Conservation (phyloP, 192 early-diverging fungal species). For the Entomortierella beljakovae region DNA sequence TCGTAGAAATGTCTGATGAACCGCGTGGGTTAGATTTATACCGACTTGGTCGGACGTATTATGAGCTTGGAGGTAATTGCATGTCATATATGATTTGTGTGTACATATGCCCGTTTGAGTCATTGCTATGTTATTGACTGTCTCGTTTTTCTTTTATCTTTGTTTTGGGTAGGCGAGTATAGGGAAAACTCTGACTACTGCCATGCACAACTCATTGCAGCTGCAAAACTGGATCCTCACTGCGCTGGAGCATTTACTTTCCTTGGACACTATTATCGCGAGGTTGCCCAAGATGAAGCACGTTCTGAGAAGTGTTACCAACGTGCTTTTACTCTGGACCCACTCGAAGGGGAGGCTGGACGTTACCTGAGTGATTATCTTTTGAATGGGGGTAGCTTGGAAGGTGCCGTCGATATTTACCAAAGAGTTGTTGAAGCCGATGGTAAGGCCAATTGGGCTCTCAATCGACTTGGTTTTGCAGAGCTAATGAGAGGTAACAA, state of each 20-base stretch:
- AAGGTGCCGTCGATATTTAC: constrained; percentile 65
- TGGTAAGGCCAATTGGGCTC: constrained; percentile 78
- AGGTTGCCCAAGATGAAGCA: constrained; percentile 69
- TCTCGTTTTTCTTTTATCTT: neutral
- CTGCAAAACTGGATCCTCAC: constrained; percentile 76
- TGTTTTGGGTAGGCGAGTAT: constrained; percentile 55
- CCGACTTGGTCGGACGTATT: constrained; percentile 79
- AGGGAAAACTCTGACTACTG: constrained; percentile 70
- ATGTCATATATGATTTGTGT: neutral
- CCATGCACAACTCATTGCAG: constrained; percentile 73
- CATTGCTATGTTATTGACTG: neutral
- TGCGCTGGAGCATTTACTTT: constrained; percentile 76
- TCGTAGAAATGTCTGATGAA: constrained; percentile 60
- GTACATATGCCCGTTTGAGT: neutral
- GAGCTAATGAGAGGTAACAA: constrained; percentile 64
- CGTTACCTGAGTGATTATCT: constrained; percentile 73
- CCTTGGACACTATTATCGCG: constrained; percentile 85
- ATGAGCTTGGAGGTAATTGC: constrained; percentile 80
- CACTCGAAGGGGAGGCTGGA: constrained; percentile 74
- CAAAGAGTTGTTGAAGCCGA: constrained; percentile 48
- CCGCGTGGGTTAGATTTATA: constrained; percentile 67
- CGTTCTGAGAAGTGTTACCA: constrained; percentile 87
- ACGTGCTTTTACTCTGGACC: constrained; percentile 81
- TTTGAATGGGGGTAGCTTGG: constrained; percentile 55
- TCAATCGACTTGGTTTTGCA: constrained; percentile 82